phyloP scores from a whole-genome alignment of 352 stramenopile genomes.

The Poterioochromonas sp. region DNA sequence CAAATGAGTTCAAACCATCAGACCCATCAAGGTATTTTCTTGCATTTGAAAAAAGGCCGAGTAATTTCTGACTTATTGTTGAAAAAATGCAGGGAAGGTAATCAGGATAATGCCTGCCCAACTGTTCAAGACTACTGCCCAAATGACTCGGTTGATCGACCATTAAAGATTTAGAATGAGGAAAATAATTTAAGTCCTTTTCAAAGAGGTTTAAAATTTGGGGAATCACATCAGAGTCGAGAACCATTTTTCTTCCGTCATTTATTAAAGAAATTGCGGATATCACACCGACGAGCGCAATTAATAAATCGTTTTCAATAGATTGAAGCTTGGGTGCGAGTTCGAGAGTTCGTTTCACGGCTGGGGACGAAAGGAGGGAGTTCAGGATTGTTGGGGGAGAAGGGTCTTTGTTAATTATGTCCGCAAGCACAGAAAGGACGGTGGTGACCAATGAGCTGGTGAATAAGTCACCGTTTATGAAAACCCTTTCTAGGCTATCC shows the following conservation, averaged over 20 bases:
- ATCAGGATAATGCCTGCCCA: background rate
- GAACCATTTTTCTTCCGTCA: background rate
- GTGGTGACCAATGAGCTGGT: too few species aligned
- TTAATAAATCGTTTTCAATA: background rate
- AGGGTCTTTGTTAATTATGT: background rate
- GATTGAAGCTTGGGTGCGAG: background rate
- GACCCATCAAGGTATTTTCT: too few species aligned
- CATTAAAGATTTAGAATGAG: background rate
- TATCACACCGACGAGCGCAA: background rate
- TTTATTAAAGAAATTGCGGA: background rate
- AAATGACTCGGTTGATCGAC: background rate
- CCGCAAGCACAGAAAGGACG: background rate
- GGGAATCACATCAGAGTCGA: background rate
- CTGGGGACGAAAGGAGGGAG: background rate
- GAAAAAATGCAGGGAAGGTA: too few species aligned
- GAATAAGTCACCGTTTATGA: too few species aligned
- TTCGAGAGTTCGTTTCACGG: background rate
- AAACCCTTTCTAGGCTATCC: too few species aligned
- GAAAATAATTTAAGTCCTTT: background rate
- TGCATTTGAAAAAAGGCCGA: too few species aligned
- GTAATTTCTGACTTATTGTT: too few species aligned
- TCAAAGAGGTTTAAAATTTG: background rate
- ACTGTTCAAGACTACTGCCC: background rate
- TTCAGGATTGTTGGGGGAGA: background rate
- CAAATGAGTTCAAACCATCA: too few species aligned